These are phyloP conservation scores for Sanguinoderma infundibulare DNA, from an alignment of 1,284 basidiomycete genomes.

Conservation along the genomic window DNA sequence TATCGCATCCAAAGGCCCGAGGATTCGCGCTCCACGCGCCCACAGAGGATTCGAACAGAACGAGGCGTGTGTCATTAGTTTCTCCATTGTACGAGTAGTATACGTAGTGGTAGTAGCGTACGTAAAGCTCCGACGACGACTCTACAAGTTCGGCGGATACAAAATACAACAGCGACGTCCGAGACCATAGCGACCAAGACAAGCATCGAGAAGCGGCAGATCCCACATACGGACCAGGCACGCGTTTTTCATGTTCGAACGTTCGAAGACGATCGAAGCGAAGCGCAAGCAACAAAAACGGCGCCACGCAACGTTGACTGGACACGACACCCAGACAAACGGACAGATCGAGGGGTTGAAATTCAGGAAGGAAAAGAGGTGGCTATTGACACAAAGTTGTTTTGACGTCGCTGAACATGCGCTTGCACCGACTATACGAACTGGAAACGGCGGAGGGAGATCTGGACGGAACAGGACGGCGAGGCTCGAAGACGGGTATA, in stretches of 20 bases:
- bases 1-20: neutral
- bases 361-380: too few relatives aligned
- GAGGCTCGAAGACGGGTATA: neutral
- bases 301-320: too few relatives aligned
- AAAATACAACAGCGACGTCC: neutral
- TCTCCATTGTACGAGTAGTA: too few relatives aligned
- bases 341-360: neutral
- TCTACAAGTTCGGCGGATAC: too few relatives aligned
- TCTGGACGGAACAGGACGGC: neutral
- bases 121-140: constrained; percentile 5
- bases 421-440: neutral
- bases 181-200: neutral
- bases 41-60: too few relatives aligned
- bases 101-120: constrained; percentile 9
- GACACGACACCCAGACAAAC: too few relatives aligned
- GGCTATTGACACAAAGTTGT: constrained; percentile 1
- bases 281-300: neutral
- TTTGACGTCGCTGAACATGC: too few relatives aligned
- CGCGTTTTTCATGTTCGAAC: neutral
- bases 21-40: neutral
- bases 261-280: neutral
- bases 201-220: neutral
- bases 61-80: too few relatives aligned
- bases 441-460: neutral
- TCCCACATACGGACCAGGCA: neutral